Evolutionary conservation across 2,329 filamentous ascomycete genomes (phyloP), one percentile per base, ranked within the genome.

Genomic region (Monascus ruber): DNA sequence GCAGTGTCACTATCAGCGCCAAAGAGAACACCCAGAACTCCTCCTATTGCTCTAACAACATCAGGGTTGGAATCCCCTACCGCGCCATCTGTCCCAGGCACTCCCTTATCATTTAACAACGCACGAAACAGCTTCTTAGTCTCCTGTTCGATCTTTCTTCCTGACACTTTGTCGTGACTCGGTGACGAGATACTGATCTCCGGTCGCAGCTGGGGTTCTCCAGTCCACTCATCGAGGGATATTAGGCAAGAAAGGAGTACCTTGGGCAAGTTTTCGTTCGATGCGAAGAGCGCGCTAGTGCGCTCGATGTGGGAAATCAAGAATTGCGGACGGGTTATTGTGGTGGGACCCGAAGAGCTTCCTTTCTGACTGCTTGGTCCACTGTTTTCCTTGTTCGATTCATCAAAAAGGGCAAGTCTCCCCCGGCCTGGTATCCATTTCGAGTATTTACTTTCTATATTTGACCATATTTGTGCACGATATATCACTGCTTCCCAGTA

Each of bases 401-500:
- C 28, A 10, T 17, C 17, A 17, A 17, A 17, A 17, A 17, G 17
- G 17, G 17, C 17, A 17, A 29, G n/a, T 24, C 4, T 34, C 24
- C 17, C 7, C 33, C 28, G 42, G 3, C 37, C 35, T 24, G 35
- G 33, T n/a, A 50, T 37, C 6, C 48, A 28, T 10, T 34, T 38
- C 4, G 44, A 40, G 36, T 56, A 47, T 24, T 51, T 53, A n/a
- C 47, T 40, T 26, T 58, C 52, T 28, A 63, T 48, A 29, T 53
- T 47, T 26, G 56, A 49, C 62, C 64, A 65, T 36, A 65, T 38
- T 29, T 51, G 53, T 24, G 62, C 60, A 4, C 63, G 60, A n/a
- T 50, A 53, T 8, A 65, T 40, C 29, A 51, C 45, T 5, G 56
- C 56, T 49, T 65, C 63, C 62, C 62, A 66, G 43, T 65, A 66